Conservation (phyloP, 176 grass and related monocot species). For the Leersia perrieri region DNA sequence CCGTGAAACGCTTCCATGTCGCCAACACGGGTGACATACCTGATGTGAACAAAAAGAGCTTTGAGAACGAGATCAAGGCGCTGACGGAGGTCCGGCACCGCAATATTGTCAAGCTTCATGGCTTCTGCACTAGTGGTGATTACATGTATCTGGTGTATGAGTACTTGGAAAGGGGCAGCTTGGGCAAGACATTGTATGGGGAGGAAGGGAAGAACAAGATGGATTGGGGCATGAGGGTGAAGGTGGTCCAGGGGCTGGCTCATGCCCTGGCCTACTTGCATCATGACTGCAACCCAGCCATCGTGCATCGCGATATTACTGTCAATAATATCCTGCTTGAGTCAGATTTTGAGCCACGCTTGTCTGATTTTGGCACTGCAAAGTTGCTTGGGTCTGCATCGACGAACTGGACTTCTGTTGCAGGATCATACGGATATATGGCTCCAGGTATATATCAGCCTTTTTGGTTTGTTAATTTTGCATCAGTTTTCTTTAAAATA, state of each 20-base stretch:
- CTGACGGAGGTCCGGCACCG: constrained; percentile 81
- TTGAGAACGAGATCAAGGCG: constrained; percentile 75
- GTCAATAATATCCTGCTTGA: constrained; percentile 78
- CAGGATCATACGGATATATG: constrained; percentile 90
- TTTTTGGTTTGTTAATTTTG: neutral
- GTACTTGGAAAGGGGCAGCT: constrained; percentile 76
- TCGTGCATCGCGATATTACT: constrained; percentile 76
- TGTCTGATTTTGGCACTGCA: constrained; percentile 84
- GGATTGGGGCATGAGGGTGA: constrained; percentile 69
- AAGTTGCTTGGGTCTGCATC: constrained; percentile 58
- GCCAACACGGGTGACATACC: constrained; percentile 42
- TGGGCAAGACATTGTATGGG: constrained; percentile 67
- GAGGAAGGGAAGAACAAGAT: constrained; percentile 61
- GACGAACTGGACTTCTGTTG: constrained; percentile 77
- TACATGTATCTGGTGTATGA: constrained; percentile 87
- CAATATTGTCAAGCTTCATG: constrained; percentile 86
- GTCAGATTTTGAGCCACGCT: constrained; percentile 57
- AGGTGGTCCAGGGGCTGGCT: constrained; percentile 67
- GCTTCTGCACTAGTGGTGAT: constrained; percentile 66
- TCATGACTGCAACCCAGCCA: constrained; percentile 61
- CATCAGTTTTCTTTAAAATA: neutral
- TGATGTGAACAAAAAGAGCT: constrained; percentile 65
- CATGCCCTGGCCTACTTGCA: constrained; percentile 83
- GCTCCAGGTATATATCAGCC: constrained; percentile 65
- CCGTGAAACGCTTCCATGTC: constrained; percentile 76